A percentile compares a stretch with the other conserved stretches of the same genome.
Evolutionary conservation across 1,139 yeast species (phyloP).

Genomic region (Taiozyma onychis): DNA sequence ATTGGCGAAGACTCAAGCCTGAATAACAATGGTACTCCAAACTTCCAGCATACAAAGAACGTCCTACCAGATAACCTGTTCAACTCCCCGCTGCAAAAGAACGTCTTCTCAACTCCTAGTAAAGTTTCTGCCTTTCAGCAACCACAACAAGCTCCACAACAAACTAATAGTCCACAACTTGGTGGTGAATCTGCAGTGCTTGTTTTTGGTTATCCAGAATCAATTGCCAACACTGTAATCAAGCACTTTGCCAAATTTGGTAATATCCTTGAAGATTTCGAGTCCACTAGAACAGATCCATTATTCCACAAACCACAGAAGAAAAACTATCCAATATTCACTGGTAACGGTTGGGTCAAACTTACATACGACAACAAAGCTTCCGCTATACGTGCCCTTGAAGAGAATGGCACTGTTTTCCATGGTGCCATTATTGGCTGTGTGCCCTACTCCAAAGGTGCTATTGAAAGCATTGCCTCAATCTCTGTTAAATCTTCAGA

Average conservation of each 20-base stretch:
- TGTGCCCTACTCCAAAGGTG: slow-evolving; percentile 56
- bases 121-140: slow-evolving; percentile 21
- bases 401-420: slow-evolving; percentile 71
- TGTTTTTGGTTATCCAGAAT: slow-evolving; percentile 86
- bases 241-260: slow-evolving; percentile 81
- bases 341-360: slow-evolving; percentile 88
- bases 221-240: slow-evolving; percentile 59
- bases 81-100: slow-evolving; percentile 4
- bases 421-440: slow-evolving; percentile 76
- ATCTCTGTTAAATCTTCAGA: slow-evolving; percentile 45
- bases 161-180: slow-evolving; percentile 8
- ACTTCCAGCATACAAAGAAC: slow-evolving; percentile 1
- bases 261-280: slow-evolving; percentile 69
- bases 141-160: not conserved
- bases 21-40: slow-evolving; percentile 1
- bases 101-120: slow-evolving; percentile 11
- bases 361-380: slow-evolving; percentile 73
- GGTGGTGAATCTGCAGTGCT: slow-evolving; percentile 59
- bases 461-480: slow-evolving; percentile 59
- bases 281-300: slow-evolving; percentile 28
- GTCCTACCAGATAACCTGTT: slow-evolving; percentile 10
- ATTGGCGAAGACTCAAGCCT: slow-evolving; percentile 1
- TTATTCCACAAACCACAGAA: slow-evolving; percentile 16
- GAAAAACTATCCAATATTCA: slow-evolving; percentile 55
- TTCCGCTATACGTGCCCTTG: slow-evolving; percentile 76